A percentile compares a stretch with the other conserved stretches of the same genome.
These are phyloP conservation scores for Aspergillus chevalieri DNA, from an alignment of 2,329 filamentous ascomycete genomes.

Conservation along the genomic window DNA sequence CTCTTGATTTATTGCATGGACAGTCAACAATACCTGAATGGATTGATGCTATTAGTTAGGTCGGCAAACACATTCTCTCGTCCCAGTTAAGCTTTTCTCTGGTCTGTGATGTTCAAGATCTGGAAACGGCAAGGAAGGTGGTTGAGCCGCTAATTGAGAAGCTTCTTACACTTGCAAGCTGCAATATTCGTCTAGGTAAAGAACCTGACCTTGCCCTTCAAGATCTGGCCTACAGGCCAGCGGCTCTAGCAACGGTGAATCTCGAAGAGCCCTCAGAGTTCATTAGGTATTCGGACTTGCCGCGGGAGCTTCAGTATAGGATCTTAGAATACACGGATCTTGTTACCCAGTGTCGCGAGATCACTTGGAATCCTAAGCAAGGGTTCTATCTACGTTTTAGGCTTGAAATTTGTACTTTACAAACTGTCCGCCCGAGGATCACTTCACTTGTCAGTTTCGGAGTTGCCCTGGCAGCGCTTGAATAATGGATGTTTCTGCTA, in stretches of 20 bases:
- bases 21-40: background rate
- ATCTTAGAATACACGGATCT: background rate
- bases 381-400: background rate
- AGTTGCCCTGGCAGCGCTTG: background rate
- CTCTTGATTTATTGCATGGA: background rate
- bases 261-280: background rate
- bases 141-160: too few species aligned
- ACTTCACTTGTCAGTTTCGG: background rate
- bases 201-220: background rate
- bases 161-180: background rate
- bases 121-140: too few species aligned
- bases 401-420: background rate
- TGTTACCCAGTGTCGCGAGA: background rate
- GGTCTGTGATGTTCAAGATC: too few species aligned
- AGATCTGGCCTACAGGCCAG: background rate
- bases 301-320: background rate
- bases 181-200: background rate
- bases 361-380: background rate
- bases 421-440: background rate
- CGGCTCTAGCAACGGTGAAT: background rate
- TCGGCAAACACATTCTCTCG: background rate
- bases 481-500: background rate
- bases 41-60: background rate
- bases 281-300: background rate
- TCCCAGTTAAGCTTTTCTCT: too few species aligned